Base-by-base conservation (phyloP, 2,329 filamentous ascomycete genomes). In the Neurospora crassa region DNA sequence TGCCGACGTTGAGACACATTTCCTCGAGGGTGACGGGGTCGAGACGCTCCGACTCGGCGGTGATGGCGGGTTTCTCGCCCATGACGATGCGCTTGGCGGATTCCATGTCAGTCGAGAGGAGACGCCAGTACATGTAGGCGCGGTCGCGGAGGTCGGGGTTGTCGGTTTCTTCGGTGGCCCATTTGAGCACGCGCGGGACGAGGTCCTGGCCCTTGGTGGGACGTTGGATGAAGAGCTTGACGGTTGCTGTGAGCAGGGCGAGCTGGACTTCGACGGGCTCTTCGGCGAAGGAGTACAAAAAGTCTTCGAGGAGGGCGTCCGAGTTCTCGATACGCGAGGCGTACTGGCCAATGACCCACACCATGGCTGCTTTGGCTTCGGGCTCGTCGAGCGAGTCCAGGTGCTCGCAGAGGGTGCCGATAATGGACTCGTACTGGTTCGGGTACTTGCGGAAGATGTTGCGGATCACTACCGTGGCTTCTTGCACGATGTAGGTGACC, bases 381-480 rank as follows among this genome's bases (percentile, higher is more conserved):
- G 96, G 95, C 80, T 99, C 96, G 80, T 99, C 96, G 68, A 99
- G 84, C 4, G 94, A 97, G 81, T 99, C 96, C 34, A 99, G 88
- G 77, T 99, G 95, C 79, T 97, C 94, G 82, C 96, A 98, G 0
- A 99, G 86, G 1, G 94, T 96, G 69, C 92, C 91, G 78, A 99
- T 99, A 80, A 99, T 98, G 73, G 92, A 95, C 81, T 99, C 96
- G 81, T 99, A 99, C 80, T 97, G 93, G 79, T 99, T 97, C 10
- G 96, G 96, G 78, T 99, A 99, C 83, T 98, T 98, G 76, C 96
- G 91, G 87, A 99, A 99, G 78, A 99, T 99, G 81, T 99, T 99
- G 75, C 94, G 92, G 79, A 99, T 99, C 37, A 99, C 96, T 5
- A 99, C 96, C 0, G 96, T 99, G 18, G 96, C 96, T 84, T 99